A percentile compares a stretch with the other conserved stretches of the same genome.
Evolutionary conservation across 1,139 yeast genomes (phyloP).

Genomic region (Yamadazyma dendronema): DNA sequence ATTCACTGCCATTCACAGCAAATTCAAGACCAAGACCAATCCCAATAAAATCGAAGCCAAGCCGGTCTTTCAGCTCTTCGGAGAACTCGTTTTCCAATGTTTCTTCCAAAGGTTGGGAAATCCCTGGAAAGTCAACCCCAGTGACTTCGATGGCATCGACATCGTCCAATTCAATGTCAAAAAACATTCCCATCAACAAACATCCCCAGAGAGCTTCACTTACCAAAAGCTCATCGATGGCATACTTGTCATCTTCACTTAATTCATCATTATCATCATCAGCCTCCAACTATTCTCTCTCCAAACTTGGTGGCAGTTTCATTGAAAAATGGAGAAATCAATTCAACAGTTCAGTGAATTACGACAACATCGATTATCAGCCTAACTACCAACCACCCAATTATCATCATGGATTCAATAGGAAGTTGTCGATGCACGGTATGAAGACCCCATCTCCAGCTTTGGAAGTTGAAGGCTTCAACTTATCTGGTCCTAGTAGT

Average conservation of each 20-base stretch:
- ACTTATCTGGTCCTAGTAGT: slow-evolving; percentile 22
- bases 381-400: slow-evolving; percentile 7
- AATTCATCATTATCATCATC: slow-evolving; percentile 36
- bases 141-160: slow-evolving; percentile 16
- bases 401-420: slow-evolving; percentile 20
- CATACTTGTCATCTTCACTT: slow-evolving; percentile 43
- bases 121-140: slow-evolving; percentile 36
- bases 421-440: slow-evolving; percentile 31
- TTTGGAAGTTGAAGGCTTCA: slow-evolving; percentile 43
- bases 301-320: slow-evolving; percentile 45
- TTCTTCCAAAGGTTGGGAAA: slow-evolving; percentile 43
- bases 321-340: slow-evolving; percentile 48
- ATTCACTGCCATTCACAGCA: slow-evolving; percentile 1
- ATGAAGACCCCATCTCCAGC: slow-evolving; percentile 49
- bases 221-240: slow-evolving; percentile 41
- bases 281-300: slow-evolving; percentile 38
- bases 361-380: slow-evolving; percentile 15
- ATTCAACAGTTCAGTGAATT: slow-evolving; percentile 17
- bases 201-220: slow-evolving; percentile 18
- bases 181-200: slow-evolving; percentile 19
- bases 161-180: slow-evolving; percentile 14
- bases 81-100: slow-evolving; percentile 32
- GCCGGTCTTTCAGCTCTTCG: slow-evolving; percentile 23
- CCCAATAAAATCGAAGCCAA: slow-evolving; percentile 20
- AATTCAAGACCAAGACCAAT: slow-evolving; percentile 27